Base-by-base conservation (phyloP, 1,284 basidiomycete species). In the Cryptococcus hybrid region DNA sequence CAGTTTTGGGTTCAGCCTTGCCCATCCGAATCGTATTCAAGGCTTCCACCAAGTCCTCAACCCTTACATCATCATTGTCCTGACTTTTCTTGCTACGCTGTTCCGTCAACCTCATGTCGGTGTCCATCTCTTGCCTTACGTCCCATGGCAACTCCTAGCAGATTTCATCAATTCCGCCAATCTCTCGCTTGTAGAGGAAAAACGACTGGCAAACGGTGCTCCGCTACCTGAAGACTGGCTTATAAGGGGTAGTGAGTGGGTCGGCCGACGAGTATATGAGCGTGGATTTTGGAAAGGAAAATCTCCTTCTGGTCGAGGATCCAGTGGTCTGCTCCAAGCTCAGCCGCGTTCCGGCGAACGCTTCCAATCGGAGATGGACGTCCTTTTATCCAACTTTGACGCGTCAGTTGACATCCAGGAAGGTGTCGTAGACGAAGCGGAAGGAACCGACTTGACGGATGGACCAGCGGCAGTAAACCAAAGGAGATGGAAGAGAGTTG, bases 221-320 rank as follows among this genome's bases (percentile, higher is more conserved):
- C 89, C 92, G 0, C 80, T 99, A 2, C 85, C 90, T 0, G 96
- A 99, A 75, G 96, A 99, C 74, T 97, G 93, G 92, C 90, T 90
- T 66, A 77, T 98, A 60, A 84, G 94, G 37, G 96, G 96, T 3
- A 89, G 94, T 85, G 90, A 92, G 62, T 99, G 95, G 95, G 87
- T 90, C 1, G 88, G 90, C 5, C 83, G 90, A 60, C 85, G 86
- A 56, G 86, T 96, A 1, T 96, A 88, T 73, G 91, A 93, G 72
- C 84, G 89, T 47, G 92, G 93, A 0, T 98, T 88, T 76, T 98
- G 93, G 94, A 81, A 81, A 56, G 55, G 67, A 36, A 78, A 89
- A 62, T 61, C 60, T 30, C 54, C 61, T 9, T 56, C 56, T 36
- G 39, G 57, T 12, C 60, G 75, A 7, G 61, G 67, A 3, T 75